Conservation (phyloP, 495 filamentous ascomycete genomes). For the Acidiella bohemica region DNA sequence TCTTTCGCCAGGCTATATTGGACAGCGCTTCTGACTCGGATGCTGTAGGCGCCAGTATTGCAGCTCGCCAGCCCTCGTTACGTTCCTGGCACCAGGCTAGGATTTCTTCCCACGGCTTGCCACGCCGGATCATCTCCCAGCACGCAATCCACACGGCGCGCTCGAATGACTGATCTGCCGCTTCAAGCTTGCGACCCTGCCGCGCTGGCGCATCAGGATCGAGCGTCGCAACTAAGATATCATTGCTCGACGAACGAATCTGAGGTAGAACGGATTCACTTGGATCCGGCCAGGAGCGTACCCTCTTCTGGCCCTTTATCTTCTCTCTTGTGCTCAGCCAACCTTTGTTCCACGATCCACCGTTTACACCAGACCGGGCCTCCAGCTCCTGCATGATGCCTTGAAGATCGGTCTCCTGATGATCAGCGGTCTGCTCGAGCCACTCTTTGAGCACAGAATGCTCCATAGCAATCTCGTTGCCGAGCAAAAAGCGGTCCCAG, state of each 20-base stretch:
- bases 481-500: slow-evolving; percentile 50
- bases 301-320: slow-evolving; percentile 78
- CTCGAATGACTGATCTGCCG: slow-evolving; percentile 74
- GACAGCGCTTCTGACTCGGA: slow-evolving; percentile 12
- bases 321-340: slow-evolving; percentile 85
- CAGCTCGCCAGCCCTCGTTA: slow-evolving; percentile 74
- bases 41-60: slow-evolving; percentile 42
- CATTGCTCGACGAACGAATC: too few relatives aligned
- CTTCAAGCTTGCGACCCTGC: slow-evolving; percentile 58
- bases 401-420: slow-evolving; percentile 53
- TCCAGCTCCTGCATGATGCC: slow-evolving; percentile 57
- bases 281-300: slow-evolving; percentile 41
- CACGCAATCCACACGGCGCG: slow-evolving; percentile 74
- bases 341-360: slow-evolving; percentile 61
- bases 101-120: slow-evolving; percentile 55
- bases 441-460: slow-evolving; percentile 66
- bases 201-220: slow-evolving; percentile 82
- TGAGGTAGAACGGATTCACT: slow-evolving; percentile 41
- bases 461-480: slow-evolving; percentile 57
- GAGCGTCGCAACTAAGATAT: slow-evolving; percentile 84
- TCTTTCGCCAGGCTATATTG: slow-evolving; percentile 62
- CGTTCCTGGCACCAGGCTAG: slow-evolving; percentile 66
- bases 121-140: slow-evolving; percentile 77
- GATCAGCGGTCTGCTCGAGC: slow-evolving; percentile 59
- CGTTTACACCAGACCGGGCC: slow-evolving; percentile 44